phyloP scores from a whole-genome alignment of 768 basidiomycete genomes.

The Xerocomellus chrysenteron region DNA sequence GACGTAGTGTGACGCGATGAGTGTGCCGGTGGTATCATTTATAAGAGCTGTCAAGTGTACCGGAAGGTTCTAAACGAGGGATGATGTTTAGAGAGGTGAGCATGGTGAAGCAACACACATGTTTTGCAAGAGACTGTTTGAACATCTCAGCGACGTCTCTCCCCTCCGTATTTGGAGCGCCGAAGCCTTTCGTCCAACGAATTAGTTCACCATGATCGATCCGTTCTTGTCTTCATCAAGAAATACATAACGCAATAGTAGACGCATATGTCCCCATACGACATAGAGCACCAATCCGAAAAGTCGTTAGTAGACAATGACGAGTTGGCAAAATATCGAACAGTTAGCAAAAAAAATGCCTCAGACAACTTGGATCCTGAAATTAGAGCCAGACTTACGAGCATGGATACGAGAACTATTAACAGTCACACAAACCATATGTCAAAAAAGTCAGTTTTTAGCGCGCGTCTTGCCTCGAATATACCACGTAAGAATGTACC shows the following conservation, averaged over 20 bases:
- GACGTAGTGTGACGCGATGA: constrained; percentile 96
- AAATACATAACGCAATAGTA: neutral
- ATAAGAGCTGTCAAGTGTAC: constrained; percentile 84
- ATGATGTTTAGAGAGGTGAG: neutral
- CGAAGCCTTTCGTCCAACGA: constrained; percentile 99
- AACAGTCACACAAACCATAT: neutral
- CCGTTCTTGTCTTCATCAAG: constrained; percentile 66
- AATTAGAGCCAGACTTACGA: constrained; percentile 49
- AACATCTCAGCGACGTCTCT: constrained; percentile 94
- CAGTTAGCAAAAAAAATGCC: neutral
- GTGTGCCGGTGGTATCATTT: constrained; percentile 97
- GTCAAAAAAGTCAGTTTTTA: constrained; percentile 2
- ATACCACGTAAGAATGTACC: neutral
- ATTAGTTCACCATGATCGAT: constrained; percentile 95
- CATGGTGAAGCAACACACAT: constrained; percentile 45
- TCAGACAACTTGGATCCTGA: neutral
- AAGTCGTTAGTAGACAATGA: neutral
- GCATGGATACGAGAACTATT: constrained; percentile 95
- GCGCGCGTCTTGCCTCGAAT: neutral
- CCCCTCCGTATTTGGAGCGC: constrained; percentile 88
- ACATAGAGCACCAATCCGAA: neutral
- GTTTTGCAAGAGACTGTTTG: constrained; percentile 71
- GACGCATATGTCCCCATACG: neutral
- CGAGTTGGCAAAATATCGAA: neutral
- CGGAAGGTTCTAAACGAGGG: constrained; percentile 63